Evolutionary conservation across 2,329 filamentous ascomycete genomes (phyloP).

Genomic region (Stromatinia cepivora): DNA sequence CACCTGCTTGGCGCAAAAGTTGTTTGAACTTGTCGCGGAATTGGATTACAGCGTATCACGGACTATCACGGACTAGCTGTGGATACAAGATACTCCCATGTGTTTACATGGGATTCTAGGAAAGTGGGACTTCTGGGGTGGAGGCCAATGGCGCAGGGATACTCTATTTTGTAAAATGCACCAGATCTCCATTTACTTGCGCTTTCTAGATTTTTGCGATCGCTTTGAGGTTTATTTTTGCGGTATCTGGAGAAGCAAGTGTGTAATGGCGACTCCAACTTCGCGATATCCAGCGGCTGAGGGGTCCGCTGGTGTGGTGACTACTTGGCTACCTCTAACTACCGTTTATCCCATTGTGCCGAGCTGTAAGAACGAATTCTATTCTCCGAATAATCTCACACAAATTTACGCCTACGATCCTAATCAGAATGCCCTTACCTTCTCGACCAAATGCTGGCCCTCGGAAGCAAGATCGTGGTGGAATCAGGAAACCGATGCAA

Average conservation of each 20-base stretch:
- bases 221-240: not conserved
- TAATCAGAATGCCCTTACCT: not conserved
- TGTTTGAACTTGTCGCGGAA: not conserved
- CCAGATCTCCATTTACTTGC: not conserved
- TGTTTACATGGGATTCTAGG: no score
- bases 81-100: not conserved
- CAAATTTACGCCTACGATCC: not conserved
- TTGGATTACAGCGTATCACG: not conserved
- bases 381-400: not conserved
- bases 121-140: not conserved
- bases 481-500: not conserved
- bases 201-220: not conserved
- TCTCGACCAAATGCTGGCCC: constrained; percentile 12
- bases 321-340: constrained; percentile 20
- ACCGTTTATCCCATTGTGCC: constrained; percentile 19
- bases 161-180: not conserved
- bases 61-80: not conserved
- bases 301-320: not conserved
- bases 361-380: constrained; percentile 4
- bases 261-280: constrained; percentile 4
- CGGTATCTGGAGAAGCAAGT: not conserved
- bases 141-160: not conserved
- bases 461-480: constrained; percentile 9
- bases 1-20: not conserved
- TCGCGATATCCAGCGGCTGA: constrained; percentile 11